Conservation (phyloP, 805 yeast genomes). For the Saccharomycopsis sp. region DNA sequence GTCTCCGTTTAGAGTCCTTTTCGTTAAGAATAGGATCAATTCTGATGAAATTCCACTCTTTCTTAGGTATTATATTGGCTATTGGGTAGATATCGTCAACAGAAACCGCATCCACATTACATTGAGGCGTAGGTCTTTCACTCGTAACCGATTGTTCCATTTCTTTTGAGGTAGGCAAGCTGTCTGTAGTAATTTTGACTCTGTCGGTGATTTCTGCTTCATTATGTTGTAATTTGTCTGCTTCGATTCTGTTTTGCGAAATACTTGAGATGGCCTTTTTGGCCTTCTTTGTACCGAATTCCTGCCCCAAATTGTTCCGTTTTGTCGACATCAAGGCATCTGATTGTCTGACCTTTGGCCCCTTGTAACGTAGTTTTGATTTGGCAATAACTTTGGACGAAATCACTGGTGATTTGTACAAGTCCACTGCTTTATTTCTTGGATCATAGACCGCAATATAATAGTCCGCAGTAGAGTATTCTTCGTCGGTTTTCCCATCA, state of each 20-base stretch:
- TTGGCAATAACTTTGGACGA: conserved; percentile 57
- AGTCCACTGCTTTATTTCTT: conserved; percentile 51
- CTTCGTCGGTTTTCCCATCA: conserved; percentile 46
- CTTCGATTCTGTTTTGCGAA: conserved; percentile 80
- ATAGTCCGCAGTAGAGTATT: conserved; percentile 38
- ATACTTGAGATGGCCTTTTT: conserved; percentile 79
- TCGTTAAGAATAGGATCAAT: conserved; percentile 54
- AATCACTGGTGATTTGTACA: conserved; percentile 60
- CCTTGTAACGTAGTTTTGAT: conserved; percentile 46
- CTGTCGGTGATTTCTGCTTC: conserved; percentile 79
- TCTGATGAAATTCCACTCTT: conserved; percentile 58
- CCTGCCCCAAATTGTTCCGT: conserved; percentile 85
- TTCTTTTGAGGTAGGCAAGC: conserved; percentile 56
- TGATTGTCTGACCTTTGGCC: conserved; percentile 61
- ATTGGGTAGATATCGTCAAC: conserved; percentile 82
- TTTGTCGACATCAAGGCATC: conserved; percentile 44
- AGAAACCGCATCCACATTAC: conserved; percentile 69
- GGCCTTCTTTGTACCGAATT: conserved; percentile 95
- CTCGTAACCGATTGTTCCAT: conserved; percentile 49
- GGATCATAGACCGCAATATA: conserved; percentile 77
- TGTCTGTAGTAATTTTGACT: conserved; percentile 61
- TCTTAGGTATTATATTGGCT: conserved; percentile 58
- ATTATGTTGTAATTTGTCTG: conserved; percentile 66
- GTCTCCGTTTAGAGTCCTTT: conserved; percentile 39
- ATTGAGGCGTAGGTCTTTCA: conserved; percentile 80